Base-by-base conservation (phyloP, 495 filamentous ascomycete species). In the Massariosphaeria phaeospora region DNA sequence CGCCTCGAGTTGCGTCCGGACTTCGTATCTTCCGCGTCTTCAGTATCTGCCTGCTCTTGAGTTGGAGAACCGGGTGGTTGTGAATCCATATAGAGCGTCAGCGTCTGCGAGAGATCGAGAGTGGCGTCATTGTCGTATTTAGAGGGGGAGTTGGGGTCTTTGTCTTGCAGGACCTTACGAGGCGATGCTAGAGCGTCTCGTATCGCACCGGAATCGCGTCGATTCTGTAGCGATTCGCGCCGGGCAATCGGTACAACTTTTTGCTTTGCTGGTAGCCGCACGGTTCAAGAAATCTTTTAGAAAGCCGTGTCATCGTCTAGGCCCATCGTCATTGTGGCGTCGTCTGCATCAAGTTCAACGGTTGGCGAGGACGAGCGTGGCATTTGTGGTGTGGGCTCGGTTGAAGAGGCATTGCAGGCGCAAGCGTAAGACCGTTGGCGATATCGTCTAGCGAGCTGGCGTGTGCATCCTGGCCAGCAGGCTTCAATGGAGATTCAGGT, bases 281-380 rank as follows among this genome's bases (percentile, higher is more conserved):
- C 76, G 79, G 48, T 73, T 78, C 26, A 85, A 68, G 61, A 84
- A 85, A 43, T 78, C 76, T 56, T 79, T 81, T 21, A 85, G 72
- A 18, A 84, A 41, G 69, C 79, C 1, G 79, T 78, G 67, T 84
- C 80, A 44, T 81, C 78, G 55, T 76, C 72, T 45, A 72, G 48
- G 41, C 53, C 20, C 17, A 64, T 47, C 33, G 58, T 49, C 42
- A 52, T 46, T 36, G 63, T 55, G 40, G 46, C 30, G 24, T 52
- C 41, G 26, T 53, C 55, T 30, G 52, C 17, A 26, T 42, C 18
- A n/a, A 33, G 12, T 31, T 59, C 50, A n/a, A n/a, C n/a, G n/a
- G n/a, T 7, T 35, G 10, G n/a, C n/a, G n/a, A 29, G 44, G 20
- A 4, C 41, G 53, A 57, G 5, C 38, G 59, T 7, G 54, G 24